A percentile compares a stretch with the other conserved stretches of the same genome.
Evolutionary conservation across 306 rosid genomes (phyloP).

Genomic region (Begonia loranthoides): DNA sequence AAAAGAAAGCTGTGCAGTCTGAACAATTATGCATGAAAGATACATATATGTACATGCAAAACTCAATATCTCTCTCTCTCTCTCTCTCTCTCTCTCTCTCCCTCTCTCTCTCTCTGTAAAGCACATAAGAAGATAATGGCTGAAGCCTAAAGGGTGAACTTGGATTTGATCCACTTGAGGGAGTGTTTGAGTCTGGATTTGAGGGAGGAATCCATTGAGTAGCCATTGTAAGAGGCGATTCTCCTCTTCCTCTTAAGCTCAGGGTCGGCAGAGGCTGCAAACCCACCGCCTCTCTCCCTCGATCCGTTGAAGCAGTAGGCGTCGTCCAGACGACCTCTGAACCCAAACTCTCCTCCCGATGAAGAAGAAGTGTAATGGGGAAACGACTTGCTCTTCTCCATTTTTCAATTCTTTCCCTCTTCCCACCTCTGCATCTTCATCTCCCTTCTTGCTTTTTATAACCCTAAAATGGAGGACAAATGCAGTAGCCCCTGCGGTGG

Average conservation of each 20-base stretch:
- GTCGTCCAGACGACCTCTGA: constrained; percentile 26
- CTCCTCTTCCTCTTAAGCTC: constrained; percentile 81
- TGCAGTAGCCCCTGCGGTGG: too few relatives aligned
- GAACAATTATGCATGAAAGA: too few relatives aligned
- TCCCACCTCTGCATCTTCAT: too few relatives aligned
- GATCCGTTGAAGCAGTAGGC: constrained; percentile 69
- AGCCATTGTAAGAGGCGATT: constrained; percentile 54
- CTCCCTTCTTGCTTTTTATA: too few relatives aligned
- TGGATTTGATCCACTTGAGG: constrained; percentile 88
- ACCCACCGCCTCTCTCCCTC: constrained; percentile 35
- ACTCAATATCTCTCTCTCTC: too few relatives aligned
- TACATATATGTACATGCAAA: too few relatives aligned
- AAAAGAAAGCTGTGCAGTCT: too few relatives aligned
- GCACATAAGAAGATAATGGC: too few relatives aligned
- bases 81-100: too few relatives aligned
- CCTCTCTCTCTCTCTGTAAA: too few relatives aligned
- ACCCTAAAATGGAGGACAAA: too few relatives aligned
- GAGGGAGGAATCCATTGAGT: constrained; percentile 51
- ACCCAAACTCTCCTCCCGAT: constrained; percentile 46
- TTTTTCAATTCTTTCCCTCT: neutral
- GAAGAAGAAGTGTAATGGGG: constrained; percentile 30
- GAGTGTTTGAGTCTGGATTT: constrained; percentile 59
- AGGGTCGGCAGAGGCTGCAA: constrained; percentile 39
- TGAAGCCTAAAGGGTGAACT: constrained; percentile 20
- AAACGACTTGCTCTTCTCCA: constrained; percentile 79